phyloP scores from a whole-genome alignment of 2,329 filamentous ascomycete species.

The Leptographium wingfieldii region DNA sequence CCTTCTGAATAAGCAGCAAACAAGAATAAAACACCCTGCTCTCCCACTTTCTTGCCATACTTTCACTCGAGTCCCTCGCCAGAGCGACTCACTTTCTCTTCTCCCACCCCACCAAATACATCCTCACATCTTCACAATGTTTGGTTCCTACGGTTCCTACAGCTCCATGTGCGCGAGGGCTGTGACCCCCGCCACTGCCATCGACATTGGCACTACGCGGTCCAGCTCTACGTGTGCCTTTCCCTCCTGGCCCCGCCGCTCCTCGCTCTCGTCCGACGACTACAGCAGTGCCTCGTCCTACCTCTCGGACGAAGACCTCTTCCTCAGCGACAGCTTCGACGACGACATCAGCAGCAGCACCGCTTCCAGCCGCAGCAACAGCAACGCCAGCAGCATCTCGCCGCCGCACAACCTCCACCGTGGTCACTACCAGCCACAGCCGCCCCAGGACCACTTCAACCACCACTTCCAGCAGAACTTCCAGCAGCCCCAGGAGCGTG shows the following conservation, averaged over 20 bases:
- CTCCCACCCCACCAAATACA: slow-evolving; percentile 11
- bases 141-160: slow-evolving; percentile 36
- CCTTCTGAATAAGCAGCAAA: background rate
- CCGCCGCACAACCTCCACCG: slow-evolving; percentile 16
- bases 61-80: background rate
- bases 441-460: slow-evolving; percentile 10
- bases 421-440: slow-evolving; percentile 7
- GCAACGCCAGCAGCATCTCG: slow-evolving; percentile 30
- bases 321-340: slow-evolving; percentile 37
- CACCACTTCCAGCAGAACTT: slow-evolving; percentile 10
- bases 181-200: slow-evolving; percentile 24
- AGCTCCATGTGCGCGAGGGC: slow-evolving; percentile 30
- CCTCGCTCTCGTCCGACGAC: slow-evolving; percentile 33
- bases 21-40: background rate
- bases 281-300: slow-evolving; percentile 39
- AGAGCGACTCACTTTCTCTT: background rate
- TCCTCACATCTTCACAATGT: slow-evolving; percentile 25
- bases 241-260: slow-evolving; percentile 45
- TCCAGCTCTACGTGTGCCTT: slow-evolving; percentile 34
- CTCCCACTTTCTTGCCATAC: background rate
- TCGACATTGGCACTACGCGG: slow-evolving; percentile 32
- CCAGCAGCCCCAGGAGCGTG: slow-evolving; percentile 14
- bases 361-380: slow-evolving; percentile 24
- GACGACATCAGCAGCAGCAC: slow-evolving; percentile 32
- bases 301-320: slow-evolving; percentile 52